A percentile compares a stretch with the other conserved stretches of the same genome.
These are phyloP conservation scores for Micractinium sp. DNA, from an alignment of 139 green algal genomes.

Conservation along the genomic window DNA sequence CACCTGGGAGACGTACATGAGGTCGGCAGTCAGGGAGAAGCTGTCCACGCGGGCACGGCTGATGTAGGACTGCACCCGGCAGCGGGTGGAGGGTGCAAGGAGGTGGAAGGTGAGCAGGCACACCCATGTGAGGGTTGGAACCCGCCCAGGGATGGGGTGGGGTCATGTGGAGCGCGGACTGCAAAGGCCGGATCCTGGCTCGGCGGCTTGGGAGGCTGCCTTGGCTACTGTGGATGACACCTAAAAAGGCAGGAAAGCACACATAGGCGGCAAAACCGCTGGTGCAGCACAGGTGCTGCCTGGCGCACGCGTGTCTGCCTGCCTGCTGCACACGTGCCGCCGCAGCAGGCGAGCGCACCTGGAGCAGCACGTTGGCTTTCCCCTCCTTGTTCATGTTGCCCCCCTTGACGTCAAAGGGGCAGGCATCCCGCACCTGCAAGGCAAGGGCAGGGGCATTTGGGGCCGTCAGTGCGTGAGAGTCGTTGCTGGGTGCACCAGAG, in stretches of 20 bases:
- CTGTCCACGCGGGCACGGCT: constrained; percentile 78
- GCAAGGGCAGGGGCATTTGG: neutral
- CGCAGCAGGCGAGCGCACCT: constrained; percentile 53
- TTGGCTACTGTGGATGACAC: too few species aligned
- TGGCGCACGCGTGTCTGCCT: neutral
- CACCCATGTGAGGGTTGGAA: neutral
- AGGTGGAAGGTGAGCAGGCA: neutral
- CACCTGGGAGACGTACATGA: constrained; percentile 84
- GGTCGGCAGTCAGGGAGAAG: constrained; percentile 94
- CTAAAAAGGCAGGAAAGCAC: neutral
- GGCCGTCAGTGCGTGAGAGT: too few species aligned
- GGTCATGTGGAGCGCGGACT: too few species aligned
- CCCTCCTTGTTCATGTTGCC: constrained; percentile 86
- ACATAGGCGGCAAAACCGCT: neutral
- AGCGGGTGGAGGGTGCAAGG: neutral
- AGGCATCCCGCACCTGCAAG: constrained; percentile 40
- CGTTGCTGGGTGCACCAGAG: neutral
- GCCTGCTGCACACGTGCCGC: neutral
- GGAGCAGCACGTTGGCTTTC: constrained; percentile 92
- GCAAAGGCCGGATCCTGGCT: too few species aligned
- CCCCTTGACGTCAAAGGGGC: constrained; percentile 77
- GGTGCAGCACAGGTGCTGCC: neutral
- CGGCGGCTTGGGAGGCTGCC: neutral
- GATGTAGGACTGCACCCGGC: constrained; percentile 81
- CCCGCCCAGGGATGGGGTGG: too few species aligned